A percentile compares a stretch with the other conserved stretches of the same genome.
Evolutionary conservation across 2,329 filamentous ascomycete genomes (phyloP).

Genomic region (Diaporthe sp.): DNA sequence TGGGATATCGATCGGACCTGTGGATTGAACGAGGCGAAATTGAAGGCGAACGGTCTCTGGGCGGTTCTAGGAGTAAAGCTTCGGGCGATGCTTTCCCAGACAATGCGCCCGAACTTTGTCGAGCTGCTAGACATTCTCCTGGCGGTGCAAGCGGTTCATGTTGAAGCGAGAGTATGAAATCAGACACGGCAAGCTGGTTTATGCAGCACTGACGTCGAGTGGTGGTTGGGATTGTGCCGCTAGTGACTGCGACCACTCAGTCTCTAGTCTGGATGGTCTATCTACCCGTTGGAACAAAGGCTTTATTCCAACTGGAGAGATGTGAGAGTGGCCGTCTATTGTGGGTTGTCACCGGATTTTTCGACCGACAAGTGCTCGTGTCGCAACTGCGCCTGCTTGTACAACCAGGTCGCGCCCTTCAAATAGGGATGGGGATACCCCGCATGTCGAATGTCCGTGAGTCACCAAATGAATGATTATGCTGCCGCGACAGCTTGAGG

Average conservation of each 20-base stretch:
- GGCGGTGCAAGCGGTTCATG: slow-evolving; percentile 24
- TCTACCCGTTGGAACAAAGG: background rate
- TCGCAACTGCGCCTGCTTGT: background rate
- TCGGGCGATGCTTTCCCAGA: slow-evolving; percentile 33
- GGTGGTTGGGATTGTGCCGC: slow-evolving; percentile 25
- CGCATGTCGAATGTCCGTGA: background rate
- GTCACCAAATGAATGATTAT: slow-evolving; percentile 9
- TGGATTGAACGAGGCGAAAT: slow-evolving; percentile 41
- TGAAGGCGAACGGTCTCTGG: slow-evolving; percentile 38
- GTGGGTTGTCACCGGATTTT: slow-evolving; percentile 21
- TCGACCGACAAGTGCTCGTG: slow-evolving; percentile 1
- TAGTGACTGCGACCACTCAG: slow-evolving; percentile 4
- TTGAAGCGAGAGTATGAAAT: slow-evolving; percentile 10
- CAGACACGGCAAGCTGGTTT: background rate
- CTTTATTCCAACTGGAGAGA: background rate
- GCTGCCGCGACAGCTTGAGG: slow-evolving; percentile 20
- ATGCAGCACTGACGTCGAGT: slow-evolving; percentile 19
- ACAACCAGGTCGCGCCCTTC: background rate
- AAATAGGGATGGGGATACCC: background rate
- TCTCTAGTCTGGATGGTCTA: background rate
- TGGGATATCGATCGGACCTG: slow-evolving; percentile 37
- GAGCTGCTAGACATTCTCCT: slow-evolving; percentile 35
- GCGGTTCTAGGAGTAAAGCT: slow-evolving; percentile 15
- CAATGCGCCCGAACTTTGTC: slow-evolving; percentile 31
- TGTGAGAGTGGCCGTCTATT: background rate